Evolutionary conservation across 345 rosid genomes (phyloP), one percentile per base, ranked within the genome.

Genomic region (Sapria himalayana): DNA sequence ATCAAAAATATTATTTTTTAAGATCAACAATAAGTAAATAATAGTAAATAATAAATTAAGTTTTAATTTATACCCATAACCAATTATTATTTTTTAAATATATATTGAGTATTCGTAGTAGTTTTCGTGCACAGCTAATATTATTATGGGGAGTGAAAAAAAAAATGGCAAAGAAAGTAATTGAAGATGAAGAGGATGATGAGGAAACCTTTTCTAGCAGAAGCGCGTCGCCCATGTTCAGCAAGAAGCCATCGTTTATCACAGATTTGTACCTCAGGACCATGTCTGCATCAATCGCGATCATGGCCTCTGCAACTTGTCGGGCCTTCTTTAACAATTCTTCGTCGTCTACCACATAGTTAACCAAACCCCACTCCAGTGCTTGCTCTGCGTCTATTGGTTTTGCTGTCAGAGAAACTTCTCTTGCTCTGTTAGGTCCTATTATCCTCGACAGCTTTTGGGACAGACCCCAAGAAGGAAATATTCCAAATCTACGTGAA

Each of bases 401-500:
- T 38, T 3, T 39, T 9, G 76, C 79, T 0, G 78, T 44, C 32
- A 89, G 45, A 18, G 98, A 82, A 8, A 70, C 78, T 59, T 82
- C 97, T 0, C 89, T 72, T 20, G 97, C 94, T 58, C 64, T 73
- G 49, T 74, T 69, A 16, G 82, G 64, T 55, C 93, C 98, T 2
- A 82, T 70, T 41, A 82, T 56, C 19, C 91, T 70, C 1, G 85
- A 45, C 22, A 89, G 77, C 71, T 79, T 89, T 65, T 89, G 98
- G 24, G 98, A 89, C 15, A 89, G 71, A 35, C 94, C 94, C 91
- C 98, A 89, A 0, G 98, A 74, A 22, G 98, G 98, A 45, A 82
- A 82, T 71, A 89, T 76, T 37, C 84, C 91, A 57, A 89, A 76
- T 50, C 97, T 81, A 61, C 25, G 59, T 27, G 17, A 0, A 18